Percentiles rank a stretch among this genome's conserved stretches.
These are phyloP conservation scores for Ailanthus altissimus DNA, from an alignment of 345 rosid genomes.

Conservation along the genomic window DNA sequence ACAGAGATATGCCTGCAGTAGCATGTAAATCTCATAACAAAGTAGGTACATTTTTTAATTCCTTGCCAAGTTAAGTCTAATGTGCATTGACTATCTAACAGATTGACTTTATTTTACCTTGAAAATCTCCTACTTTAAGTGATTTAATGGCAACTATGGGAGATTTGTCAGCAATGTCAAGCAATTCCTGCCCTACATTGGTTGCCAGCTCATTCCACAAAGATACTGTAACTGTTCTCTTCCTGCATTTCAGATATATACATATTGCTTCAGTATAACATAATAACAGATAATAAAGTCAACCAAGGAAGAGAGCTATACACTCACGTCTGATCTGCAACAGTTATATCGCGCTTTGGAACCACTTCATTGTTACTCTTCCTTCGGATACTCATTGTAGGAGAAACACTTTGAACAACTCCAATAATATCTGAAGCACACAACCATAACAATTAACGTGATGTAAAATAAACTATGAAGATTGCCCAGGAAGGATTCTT, in stretches of 20 bases:
- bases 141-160: conserved; percentile 84
- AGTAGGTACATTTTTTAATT: too few relatives aligned
- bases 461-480: not conserved
- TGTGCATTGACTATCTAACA: not conserved
- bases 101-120: conserved; percentile 49
- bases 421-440: conserved; percentile 66
- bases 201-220: conserved; percentile 89
- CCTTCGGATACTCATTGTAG: conserved; percentile 75
- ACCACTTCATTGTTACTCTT: conserved; percentile 71
- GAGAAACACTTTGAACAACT: conserved; percentile 83
- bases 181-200: conserved; percentile 68
- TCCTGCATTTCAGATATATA: conserved; percentile 36
- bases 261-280: not conserved
- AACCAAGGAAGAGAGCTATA: not conserved
- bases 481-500: conserved; percentile 3
- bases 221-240: conserved; percentile 82
- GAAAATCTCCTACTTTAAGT: conserved; percentile 88
- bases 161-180: conserved; percentile 60
- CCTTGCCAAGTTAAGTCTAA: not conserved
- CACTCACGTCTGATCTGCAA: conserved; percentile 79
- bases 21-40: not conserved
- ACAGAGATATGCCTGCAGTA: conserved; percentile 73
- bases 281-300: not conserved
- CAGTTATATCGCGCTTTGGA: conserved; percentile 80
- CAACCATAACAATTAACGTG: not conserved